Conservation (phyloP, 2,329 filamentous ascomycete species). For the Aspergillus versicolor region DNA sequence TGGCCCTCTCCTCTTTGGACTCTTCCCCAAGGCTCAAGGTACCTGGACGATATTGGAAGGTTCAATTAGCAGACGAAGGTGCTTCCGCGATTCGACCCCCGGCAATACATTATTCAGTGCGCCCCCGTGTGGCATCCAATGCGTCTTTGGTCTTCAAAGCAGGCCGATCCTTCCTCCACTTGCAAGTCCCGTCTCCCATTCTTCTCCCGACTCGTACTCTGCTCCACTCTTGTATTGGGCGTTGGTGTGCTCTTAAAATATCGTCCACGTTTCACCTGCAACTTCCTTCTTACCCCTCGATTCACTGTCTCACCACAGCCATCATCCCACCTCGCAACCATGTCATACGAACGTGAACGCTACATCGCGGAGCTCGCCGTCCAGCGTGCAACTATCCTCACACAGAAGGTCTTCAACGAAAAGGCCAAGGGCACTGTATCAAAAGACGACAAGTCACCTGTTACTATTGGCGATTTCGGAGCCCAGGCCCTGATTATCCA, state of each 20-base stretch:
- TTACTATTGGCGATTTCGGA: conserved; percentile 97
- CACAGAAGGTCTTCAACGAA: conserved; percentile 76
- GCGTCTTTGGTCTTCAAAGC: conserved; percentile 19
- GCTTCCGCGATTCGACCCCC: not conserved
- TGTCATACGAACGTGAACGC: conserved; percentile 72
- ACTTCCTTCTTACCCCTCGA: conserved; percentile 35
- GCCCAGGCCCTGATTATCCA: conserved; percentile 95
- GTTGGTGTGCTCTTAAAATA: conserved; percentile 39
- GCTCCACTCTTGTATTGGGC: conserved; percentile 45
- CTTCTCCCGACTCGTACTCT: conserved; percentile 32
- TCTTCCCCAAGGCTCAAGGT: not conserved
- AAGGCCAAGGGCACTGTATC: conserved; percentile 91
- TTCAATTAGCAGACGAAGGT: not conserved
- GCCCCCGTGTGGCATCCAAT: conserved; percentile 12
- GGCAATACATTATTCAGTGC: not conserved
- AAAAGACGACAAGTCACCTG: conserved; percentile 94
- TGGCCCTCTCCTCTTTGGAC: not conserved
- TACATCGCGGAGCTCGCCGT: conserved; percentile 83
- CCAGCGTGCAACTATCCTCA: conserved; percentile 75
- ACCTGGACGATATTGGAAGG: not conserved
- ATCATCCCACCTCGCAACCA: conserved; percentile 28
- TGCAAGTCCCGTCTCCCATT: conserved; percentile 20
- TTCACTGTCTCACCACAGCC: conserved; percentile 19
- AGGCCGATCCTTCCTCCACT: conserved; percentile 22
- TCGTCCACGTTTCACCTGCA: conserved; percentile 43